Evolutionary conservation across 495 filamentous ascomycete species (phyloP), one percentile per base, ranked within the genome.

Genomic region (Aspergillus sclerotioniger): DNA sequence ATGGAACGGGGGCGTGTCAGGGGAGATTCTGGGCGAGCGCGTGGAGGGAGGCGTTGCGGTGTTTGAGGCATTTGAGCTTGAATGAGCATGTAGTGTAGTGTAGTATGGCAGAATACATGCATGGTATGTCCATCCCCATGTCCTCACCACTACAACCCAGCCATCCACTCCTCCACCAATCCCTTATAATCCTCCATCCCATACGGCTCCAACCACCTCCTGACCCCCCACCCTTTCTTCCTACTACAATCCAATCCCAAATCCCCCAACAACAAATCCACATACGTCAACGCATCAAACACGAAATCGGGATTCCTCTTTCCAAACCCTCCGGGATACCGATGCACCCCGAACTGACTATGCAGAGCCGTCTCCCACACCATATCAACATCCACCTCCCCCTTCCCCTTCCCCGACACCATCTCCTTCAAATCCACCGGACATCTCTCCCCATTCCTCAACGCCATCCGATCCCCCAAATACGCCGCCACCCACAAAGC

Each of bases 241-340:
- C 82, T 65, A 51, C 61, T 60, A 4, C 49, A 50, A 6, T 66
- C 43, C 28, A 88, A 64, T 12, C 89, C 89, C 50, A 94, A 56
- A 64, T 93, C 90, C 1, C 71, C 64, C 53, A 90, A 64, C 70
- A 92, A 60, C 60, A 90, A 59, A 70, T 93, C 90, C 3, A 91
- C 66, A 64, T 92, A 95, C n/a, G 90, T 86, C 44, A 92, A 60
- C 2, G 79, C 81, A 67, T 94, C 90, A 64, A 91, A 92, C 49
- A 88, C 84, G 56, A 90, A 83, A 62, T 90, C 88, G 0, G 87
- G 86, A 57, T 83, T 84, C 56, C 82, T 78, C 19, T 69, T 69
- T 0, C 87, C 88, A 54, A 81, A 84, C 2, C 88, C 89, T 3
- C 75, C 79, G 0, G 86, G 85, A 61, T 86, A 88, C 8, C 90